Percentiles rank a stretch among this genome's conserved stretches.
phyloP scores from a whole-genome alignment of 2,329 filamentous ascomycete species.

The Claviceps sp. region DNA sequence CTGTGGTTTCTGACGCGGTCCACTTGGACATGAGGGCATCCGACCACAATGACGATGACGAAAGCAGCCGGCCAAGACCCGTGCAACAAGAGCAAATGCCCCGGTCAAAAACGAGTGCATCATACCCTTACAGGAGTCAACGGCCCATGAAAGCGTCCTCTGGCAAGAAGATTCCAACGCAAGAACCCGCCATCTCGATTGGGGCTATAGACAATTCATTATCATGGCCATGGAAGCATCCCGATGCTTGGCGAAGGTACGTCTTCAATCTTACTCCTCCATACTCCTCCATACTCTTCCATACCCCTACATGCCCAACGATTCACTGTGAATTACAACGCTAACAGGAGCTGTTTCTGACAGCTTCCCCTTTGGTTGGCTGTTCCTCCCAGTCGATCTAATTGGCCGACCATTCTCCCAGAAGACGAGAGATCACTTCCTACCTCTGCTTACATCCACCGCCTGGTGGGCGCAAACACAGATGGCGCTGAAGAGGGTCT shows the following conservation, averaged over 20 bases:
- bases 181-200: constrained; percentile 52
- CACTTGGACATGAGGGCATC: constrained; percentile 47
- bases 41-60: constrained; percentile 18
- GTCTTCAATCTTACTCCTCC: neutral
- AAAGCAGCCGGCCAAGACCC: constrained; percentile 40
- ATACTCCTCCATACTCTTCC: neutral
- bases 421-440: constrained; percentile 83
- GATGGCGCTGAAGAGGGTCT: constrained; percentile 69
- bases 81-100: constrained; percentile 36
- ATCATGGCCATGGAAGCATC: constrained; percentile 98
- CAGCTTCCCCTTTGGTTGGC: constrained; percentile 96
- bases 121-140: constrained; percentile 61
- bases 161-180: constrained; percentile 26
- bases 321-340: neutral
- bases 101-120: constrained; percentile 26
- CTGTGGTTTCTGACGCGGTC: constrained; percentile 70
- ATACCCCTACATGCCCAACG: neutral
- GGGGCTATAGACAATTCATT: constrained; percentile 96
- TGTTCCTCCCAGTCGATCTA: constrained; percentile 89
- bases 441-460: constrained; percentile 88
- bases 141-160: constrained; percentile 73
- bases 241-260: constrained; percentile 65
- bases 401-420: constrained; percentile 95
- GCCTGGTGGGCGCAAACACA: constrained; percentile 97
- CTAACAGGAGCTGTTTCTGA: constrained; percentile 11